Evolutionary conservation across 768 basidiomycete species (phyloP).

Genomic region (Tephrocybe sp.): DNA sequence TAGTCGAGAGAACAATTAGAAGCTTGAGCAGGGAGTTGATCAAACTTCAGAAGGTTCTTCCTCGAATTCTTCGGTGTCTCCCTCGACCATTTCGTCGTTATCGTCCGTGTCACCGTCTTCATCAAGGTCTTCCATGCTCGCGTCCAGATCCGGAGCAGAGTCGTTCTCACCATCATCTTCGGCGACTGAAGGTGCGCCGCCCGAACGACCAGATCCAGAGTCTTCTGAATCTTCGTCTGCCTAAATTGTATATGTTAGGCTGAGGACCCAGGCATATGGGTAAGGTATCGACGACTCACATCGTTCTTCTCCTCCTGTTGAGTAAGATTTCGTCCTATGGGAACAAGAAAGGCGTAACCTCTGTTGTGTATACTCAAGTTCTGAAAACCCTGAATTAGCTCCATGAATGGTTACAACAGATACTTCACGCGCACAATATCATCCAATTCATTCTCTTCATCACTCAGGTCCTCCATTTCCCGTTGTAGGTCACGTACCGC

Average conservation of each 20-base stretch:
- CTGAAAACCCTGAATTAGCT: conserved; percentile 32
- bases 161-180: conserved; percentile 54
- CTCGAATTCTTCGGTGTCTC: conserved; percentile 53
- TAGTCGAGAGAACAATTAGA: not conserved
- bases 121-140: conserved; percentile 60
- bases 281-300: conserved; percentile 37
- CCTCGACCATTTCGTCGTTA: conserved; percentile 41
- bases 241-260: conserved; percentile 20
- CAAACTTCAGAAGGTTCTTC: conserved; percentile 42
- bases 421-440: conserved; percentile 52
- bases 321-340: conserved; percentile 72
- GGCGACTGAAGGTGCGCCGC: conserved; percentile 38
- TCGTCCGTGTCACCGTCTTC: conserved; percentile 49
- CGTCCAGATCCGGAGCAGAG: conserved; percentile 56
- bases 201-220: conserved; percentile 41
- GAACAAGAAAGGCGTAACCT: conserved; percentile 67
- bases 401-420: not conserved
- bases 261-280: too few relatives aligned
- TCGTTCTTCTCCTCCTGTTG: conserved; percentile 86
- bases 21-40: not conserved
- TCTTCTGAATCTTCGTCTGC: conserved; percentile 54
- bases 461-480: conserved; percentile 83
- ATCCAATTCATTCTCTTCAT: conserved; percentile 83
- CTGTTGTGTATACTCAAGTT: conserved; percentile 60
- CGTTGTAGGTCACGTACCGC: conserved; percentile 65